Evolutionary conservation across 208 protist genomes (phyloP).

Genomic region (Tetramitus jugosus): DNA sequence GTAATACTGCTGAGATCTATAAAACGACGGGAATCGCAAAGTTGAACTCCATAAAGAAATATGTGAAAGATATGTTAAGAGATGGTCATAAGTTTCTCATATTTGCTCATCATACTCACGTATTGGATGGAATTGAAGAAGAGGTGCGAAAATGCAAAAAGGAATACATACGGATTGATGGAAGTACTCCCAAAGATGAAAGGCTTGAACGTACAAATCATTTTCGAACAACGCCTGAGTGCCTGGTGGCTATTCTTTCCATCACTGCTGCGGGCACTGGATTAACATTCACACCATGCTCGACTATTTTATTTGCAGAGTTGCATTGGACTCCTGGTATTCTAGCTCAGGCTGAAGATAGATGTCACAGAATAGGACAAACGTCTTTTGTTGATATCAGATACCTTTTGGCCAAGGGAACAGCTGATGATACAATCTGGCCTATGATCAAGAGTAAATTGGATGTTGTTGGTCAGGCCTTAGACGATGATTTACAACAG

Average conservation of each 20-base stretch:
- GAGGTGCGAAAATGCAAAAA: conserved; percentile 56
- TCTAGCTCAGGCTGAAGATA: conserved; percentile 88
- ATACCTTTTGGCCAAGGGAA: conserved; percentile 21
- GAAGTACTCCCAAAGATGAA: conserved; percentile 51
- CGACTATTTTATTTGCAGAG: conserved; percentile 89
- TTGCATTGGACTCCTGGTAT: conserved; percentile 92
- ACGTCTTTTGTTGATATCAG: conserved; percentile 46
- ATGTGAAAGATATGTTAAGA: conserved; percentile 60
- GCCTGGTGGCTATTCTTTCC: conserved; percentile 69
- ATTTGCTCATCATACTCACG: conserved; percentile 80
- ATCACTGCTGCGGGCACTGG: conserved; percentile 42
- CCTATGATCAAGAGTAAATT: not conserved
- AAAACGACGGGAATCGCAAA: not conserved
- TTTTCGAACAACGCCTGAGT: conserved; percentile 58
- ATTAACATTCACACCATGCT: conserved; percentile 81
- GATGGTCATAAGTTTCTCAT: conserved; percentile 76
- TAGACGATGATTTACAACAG: not conserved
- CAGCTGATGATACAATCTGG: not conserved
- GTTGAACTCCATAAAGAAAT: conserved; percentile 68
- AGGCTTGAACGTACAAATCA: conserved; percentile 60
- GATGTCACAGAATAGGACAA: conserved; percentile 90
- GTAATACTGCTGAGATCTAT: not conserved
- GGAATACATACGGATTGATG: conserved; percentile 80
- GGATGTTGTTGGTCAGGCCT: conserved; percentile 2
- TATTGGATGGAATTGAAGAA: conserved; percentile 73